Conservation (phyloP, 1,139 yeast species). For the Pichia sp. region DNA sequence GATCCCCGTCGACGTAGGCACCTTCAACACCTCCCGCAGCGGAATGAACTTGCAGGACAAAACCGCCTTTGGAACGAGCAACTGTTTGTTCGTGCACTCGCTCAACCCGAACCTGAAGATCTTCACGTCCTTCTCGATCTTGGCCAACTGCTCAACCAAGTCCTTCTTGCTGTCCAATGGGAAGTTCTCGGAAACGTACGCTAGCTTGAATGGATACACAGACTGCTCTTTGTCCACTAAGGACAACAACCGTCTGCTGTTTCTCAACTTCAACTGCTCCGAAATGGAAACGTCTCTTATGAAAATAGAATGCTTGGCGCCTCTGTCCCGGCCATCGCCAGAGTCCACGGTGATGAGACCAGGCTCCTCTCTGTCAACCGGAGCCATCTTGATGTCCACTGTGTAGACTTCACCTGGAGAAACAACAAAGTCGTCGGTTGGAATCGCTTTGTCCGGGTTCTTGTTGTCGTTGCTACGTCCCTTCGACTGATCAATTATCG, state of each 20-base stretch:
- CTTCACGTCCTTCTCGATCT: slow-evolving; percentile 50
- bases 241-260: slow-evolving; percentile 67
- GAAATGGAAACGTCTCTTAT: slow-evolving; percentile 78
- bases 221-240: slow-evolving; percentile 70
- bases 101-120: slow-evolving; percentile 70
- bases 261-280: slow-evolving; percentile 70
- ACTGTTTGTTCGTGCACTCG: slow-evolving; percentile 77
- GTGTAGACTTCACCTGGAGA: slow-evolving; percentile 84
- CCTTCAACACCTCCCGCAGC: slow-evolving; percentile 54
- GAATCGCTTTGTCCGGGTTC: slow-evolving; percentile 46
- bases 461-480: slow-evolving; percentile 32
- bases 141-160: slow-evolving; percentile 36
- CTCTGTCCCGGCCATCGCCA: slow-evolving; percentile 54
- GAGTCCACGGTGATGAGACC: slow-evolving; percentile 67
- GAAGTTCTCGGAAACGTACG: slow-evolving; percentile 57
- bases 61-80: slow-evolving; percentile 72
- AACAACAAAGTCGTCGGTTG: slow-evolving; percentile 72
- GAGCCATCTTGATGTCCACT: slow-evolving; percentile 77
- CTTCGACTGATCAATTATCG: slow-evolving; percentile 33
- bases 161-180: slow-evolving; percentile 43
- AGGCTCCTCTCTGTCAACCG: slow-evolving; percentile 46
- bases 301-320: slow-evolving; percentile 65
- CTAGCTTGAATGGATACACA: slow-evolving; percentile 86
- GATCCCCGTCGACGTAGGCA: slow-evolving; percentile 60
- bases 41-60: slow-evolving; percentile 69